phyloP scores from a whole-genome alignment of 2,329 filamentous ascomycete genomes.

The Graphiopsis chlorocephala region DNA sequence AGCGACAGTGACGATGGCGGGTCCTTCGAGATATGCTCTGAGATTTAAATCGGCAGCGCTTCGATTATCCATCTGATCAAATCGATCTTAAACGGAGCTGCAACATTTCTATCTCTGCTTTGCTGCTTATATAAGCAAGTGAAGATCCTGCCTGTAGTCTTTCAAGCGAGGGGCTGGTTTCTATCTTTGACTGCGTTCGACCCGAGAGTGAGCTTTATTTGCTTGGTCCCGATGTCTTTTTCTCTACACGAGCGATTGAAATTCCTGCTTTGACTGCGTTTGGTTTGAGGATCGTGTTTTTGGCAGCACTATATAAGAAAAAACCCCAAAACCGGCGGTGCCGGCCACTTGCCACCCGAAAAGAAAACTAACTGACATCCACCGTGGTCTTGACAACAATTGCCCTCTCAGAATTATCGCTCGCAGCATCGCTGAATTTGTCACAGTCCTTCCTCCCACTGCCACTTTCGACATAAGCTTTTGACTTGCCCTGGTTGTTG shows the following conservation, averaged over 20 bases:
- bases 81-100: not conserved
- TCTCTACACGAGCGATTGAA: too few relatives aligned
- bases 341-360: too few relatives aligned
- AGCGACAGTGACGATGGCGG: too few relatives aligned
- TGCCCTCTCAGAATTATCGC: slow-evolving; percentile 11
- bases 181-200: not conserved
- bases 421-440: slow-evolving; percentile 21
- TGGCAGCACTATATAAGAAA: not conserved
- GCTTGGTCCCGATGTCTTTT: not conserved
- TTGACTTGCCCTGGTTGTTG: not conserved
- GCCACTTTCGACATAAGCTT: not conserved
- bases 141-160: too few relatives aligned
- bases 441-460: slow-evolving; percentile 7
- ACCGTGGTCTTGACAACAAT: slow-evolving; percentile 13
- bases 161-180: not conserved
- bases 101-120: not conserved
- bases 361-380: not conserved
- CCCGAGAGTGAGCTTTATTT: not conserved
- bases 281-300: not conserved
- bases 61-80: not conserved
- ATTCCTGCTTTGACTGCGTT: too few relatives aligned
- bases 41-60: too few relatives aligned
- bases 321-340: too few relatives aligned
- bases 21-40: too few relatives aligned
- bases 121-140: too few relatives aligned